Base-by-base conservation (phyloP, 176 grass and related monocot species). In the Avena eriantha region DNA sequence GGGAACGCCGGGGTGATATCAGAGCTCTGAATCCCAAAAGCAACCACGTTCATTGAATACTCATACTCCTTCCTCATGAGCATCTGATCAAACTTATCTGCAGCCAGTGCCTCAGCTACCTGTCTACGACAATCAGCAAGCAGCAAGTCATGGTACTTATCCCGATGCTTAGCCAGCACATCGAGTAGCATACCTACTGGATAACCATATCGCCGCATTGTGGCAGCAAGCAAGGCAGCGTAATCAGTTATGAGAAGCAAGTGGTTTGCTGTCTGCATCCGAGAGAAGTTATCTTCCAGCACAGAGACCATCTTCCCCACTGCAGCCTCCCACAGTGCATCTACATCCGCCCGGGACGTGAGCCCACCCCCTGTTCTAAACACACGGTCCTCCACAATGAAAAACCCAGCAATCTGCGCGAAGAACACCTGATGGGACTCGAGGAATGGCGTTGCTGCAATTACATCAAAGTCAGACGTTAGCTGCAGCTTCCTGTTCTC, bases 51-150 rank as follows among this genome's bases (percentile, higher is more conserved):
- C 97, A 99, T 99, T 39, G 97, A 96, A 83, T 99, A 99, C 55
- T 99, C 97, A 41, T 99, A 99, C 88, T 99, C 97, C 89, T 97
- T 99, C 79, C 92, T 99, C 97, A 99, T 99, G 51, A 99, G 77
- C 97, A 99, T 97, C 81, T 99, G 97, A 82, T 96, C 97, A 58
- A 97, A 96, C 69, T 91, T 94, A 82, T 99, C 97, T 50, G 97
- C 93, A 16, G 90, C 90, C 10, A 99, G 87, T 59, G 92, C 87
- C 86, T 99, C 97, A 14, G 83, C 90, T 36, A 99, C 97, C 90
- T 99, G 94, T 61, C 90, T 95, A 67, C 87, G 92, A 87, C 97
- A 99, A 84, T 99, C 97, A 10, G 94, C 87, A 80, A 99, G 89
- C 33, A 99, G 87, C 65, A 99, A 92, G 81, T 96, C 94, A 63